Conservation (phyloP, 2,329 filamentous ascomycete genomes). For the Paraphoma sp. region DNA sequence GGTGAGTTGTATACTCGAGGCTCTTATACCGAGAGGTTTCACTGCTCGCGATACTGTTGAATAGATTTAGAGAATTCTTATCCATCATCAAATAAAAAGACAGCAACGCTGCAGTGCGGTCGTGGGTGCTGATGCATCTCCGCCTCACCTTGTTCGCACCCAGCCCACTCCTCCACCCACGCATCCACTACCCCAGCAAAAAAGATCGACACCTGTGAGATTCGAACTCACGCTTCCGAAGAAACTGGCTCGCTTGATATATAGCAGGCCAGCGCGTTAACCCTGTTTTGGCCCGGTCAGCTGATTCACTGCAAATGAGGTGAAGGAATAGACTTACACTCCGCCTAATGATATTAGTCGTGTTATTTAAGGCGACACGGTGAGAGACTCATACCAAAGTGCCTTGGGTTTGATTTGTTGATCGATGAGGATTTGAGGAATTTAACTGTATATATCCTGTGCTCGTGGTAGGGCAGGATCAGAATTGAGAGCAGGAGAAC, state of each 20-base stretch:
- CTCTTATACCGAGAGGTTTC: no score
- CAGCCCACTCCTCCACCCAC: not conserved
- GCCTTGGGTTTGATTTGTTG: not conserved
- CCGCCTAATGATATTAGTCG: not conserved
- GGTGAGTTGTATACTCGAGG: not conserved
- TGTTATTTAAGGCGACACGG: not conserved
- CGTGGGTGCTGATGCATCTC: not conserved
- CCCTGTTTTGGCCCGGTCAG: not conserved
- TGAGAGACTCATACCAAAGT: not conserved
- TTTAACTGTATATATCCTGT: not conserved
- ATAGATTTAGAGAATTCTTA: no score
- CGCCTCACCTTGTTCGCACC: not conserved
- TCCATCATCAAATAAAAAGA: no score
- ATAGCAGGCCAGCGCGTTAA: not conserved
- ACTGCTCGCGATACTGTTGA: no score
- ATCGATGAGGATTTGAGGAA: not conserved
- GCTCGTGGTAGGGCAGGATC: no score
- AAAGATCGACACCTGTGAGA: conserved; percentile 32
- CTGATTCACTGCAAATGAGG: not conserved
- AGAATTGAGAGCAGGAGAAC: no score
- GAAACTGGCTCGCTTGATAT: conserved; percentile 27
- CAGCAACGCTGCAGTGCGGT: no score
- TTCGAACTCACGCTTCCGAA: conserved; percentile 41
- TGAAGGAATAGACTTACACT: not conserved
- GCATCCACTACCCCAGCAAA: not conserved